These are phyloP conservation scores for Penicillium macrosclerotiorum DNA, from an alignment of 495 filamentous ascomycete species.

Conservation along the genomic window DNA sequence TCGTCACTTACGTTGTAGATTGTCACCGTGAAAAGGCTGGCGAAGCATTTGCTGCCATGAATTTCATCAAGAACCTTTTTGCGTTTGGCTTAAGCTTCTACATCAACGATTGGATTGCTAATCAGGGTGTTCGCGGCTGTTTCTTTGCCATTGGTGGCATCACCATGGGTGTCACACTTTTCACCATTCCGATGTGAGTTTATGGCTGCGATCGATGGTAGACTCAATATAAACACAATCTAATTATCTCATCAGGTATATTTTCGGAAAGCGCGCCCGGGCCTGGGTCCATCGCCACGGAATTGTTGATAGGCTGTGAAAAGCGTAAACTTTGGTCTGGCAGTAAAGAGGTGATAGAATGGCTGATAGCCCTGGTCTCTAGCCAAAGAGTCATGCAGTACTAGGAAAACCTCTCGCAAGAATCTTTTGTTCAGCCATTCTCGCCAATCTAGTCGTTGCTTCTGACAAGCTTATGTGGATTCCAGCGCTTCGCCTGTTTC, in stretches of 20 bases:
- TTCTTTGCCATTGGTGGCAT: constrained; percentile 42
- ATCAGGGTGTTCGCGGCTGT: constrained; percentile 33
- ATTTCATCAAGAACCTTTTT: constrained; percentile 42
- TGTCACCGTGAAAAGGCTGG: constrained; percentile 41
- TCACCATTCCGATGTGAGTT: constrained; percentile 39
- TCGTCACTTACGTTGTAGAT: constrained; percentile 42
- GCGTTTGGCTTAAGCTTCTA: constrained; percentile 38
- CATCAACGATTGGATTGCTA: constrained; percentile 37
- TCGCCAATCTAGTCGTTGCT: too few species aligned
- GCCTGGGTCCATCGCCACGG: constrained; percentile 29
- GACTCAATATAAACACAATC: too few species aligned
- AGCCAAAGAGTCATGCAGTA: too few species aligned
- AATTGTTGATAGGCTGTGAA: constrained; percentile 21
- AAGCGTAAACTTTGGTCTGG: background rate
- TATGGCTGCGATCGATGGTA: too few species aligned
- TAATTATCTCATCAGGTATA: constrained; percentile 19
- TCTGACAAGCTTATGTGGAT: too few species aligned
- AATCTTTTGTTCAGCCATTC: too few species aligned
- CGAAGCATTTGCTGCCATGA: constrained; percentile 43
- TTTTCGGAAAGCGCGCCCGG: constrained; percentile 28
- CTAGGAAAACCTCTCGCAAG: too few species aligned
- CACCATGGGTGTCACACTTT: constrained; percentile 30
- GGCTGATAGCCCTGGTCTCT: background rate
- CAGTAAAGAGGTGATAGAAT: background rate
- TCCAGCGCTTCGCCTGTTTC: too few species aligned